Percentiles rank a stretch among this genome's conserved stretches.
Evolutionary conservation across 176 grass and related monocot genomes (phyloP).

Genomic region (Ensete ventricosum): DNA sequence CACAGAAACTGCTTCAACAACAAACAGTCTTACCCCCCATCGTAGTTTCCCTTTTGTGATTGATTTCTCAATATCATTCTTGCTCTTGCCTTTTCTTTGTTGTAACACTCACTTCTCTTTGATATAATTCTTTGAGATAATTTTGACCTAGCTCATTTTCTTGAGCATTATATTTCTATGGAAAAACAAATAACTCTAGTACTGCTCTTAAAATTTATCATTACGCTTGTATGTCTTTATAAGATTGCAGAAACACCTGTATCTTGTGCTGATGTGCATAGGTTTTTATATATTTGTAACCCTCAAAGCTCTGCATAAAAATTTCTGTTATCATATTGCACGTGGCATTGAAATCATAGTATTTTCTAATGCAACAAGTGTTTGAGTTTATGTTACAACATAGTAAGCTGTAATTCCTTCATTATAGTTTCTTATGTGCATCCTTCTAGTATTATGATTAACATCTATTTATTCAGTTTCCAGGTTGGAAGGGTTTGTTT

Average conservation of each 20-base stretch:
- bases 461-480: constrained; percentile 63
- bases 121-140: no score
- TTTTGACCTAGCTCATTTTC: neutral
- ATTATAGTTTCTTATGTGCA: neutral
- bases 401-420: neutral
- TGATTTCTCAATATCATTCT: no score
- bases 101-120: no score
- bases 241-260: neutral
- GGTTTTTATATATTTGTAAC: neutral
- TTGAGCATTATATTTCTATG: neutral
- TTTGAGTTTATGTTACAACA: neutral
- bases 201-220: neutral
- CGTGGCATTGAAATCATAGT: no score
- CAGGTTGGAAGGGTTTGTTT: constrained; percentile 93
- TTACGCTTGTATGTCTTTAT: neutral
- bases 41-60: no score
- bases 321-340: no score
- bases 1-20: no score
- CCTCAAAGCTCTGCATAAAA: no score
- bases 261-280: neutral
- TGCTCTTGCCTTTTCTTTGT: no score
- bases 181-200: neutral
- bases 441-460: neutral
- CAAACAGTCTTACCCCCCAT: no score
- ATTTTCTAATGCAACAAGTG: neutral